Evolutionary conservation across 2,329 filamentous ascomycete genomes (phyloP).

Genomic region (Colletotrichum sp.): DNA sequence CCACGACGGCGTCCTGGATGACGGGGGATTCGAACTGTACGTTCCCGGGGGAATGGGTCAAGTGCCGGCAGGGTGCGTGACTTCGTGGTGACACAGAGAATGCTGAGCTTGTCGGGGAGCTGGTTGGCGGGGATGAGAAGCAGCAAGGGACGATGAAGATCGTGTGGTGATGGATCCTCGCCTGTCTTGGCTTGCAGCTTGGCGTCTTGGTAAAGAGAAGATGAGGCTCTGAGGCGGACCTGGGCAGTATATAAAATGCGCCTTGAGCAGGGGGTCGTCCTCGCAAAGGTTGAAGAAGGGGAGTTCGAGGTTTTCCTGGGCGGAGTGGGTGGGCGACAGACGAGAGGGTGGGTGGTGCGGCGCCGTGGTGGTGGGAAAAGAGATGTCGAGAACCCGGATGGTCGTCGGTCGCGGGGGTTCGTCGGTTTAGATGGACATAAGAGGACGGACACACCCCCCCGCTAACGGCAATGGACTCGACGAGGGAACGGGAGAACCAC

Average conservation of each 20-base stretch:
- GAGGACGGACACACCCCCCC: constrained; percentile 5
- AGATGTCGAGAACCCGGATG: constrained; percentile 16
- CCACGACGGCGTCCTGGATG: background rate
- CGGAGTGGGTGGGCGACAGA: background rate
- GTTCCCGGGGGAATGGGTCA: background rate
- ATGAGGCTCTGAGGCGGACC: background rate
- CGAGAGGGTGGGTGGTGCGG: background rate
- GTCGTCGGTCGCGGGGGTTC: constrained; percentile 1
- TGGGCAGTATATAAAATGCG: constrained; percentile 14
- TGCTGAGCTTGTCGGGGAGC: background rate
- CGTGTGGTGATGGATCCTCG: background rate
- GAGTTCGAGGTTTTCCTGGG: background rate
- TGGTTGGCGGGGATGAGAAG: background rate
- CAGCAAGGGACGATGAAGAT: background rate
- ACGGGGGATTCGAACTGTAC: background rate
- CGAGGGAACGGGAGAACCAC: constrained; percentile 6
- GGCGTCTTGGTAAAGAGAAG: constrained; percentile 9
- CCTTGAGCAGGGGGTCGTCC: background rate
- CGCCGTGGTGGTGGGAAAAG: background rate
- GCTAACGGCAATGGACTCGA: constrained; percentile 3
- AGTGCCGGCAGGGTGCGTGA: background rate
- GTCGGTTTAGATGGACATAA: constrained; percentile 1
- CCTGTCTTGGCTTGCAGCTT: constrained; percentile 18
- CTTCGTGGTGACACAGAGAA: background rate
- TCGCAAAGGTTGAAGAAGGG: background rate